Conservation (phyloP, 164 flowering plant genomes). For the Cinnamomum chago region DNA sequence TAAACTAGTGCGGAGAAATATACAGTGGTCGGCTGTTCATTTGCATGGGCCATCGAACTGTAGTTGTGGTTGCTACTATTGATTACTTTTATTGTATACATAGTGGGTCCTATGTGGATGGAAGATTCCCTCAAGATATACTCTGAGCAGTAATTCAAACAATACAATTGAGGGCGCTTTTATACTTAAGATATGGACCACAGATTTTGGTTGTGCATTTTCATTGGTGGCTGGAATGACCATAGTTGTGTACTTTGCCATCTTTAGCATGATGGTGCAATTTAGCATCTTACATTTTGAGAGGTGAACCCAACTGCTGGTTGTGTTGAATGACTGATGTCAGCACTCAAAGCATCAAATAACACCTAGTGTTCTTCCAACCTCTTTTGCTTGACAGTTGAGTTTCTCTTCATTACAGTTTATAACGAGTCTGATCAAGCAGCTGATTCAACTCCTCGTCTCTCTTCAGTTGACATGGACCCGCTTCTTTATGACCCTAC, state of each 20-base stretch:
- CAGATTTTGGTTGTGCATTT: background rate
- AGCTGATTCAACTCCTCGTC: constrained; percentile 33
- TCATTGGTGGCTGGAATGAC: background rate
- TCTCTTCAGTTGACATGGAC: constrained; percentile 59
- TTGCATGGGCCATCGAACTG: no score
- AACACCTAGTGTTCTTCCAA: background rate
- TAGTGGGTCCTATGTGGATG: background rate
- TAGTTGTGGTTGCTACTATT: background rate
- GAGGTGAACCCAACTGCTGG: no score
- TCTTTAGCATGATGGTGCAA: background rate
- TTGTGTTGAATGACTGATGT: background rate
- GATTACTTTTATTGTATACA: background rate
- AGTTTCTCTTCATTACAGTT: constrained; percentile 26
- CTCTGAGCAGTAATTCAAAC: background rate
- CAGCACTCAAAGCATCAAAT: background rate
- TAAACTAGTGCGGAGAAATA: background rate
- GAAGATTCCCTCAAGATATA: background rate
- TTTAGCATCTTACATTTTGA: background rate
- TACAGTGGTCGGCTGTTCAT: background rate
- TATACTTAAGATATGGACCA: background rate
- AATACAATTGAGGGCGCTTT: background rate
- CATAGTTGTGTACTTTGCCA: background rate
- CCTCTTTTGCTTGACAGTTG: background rate
- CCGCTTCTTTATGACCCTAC: constrained; percentile 51
- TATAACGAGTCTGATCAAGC: constrained; percentile 29